Conservation (phyloP, 148 eudicot genomes). For the Rhododendron williamsianum region DNA sequence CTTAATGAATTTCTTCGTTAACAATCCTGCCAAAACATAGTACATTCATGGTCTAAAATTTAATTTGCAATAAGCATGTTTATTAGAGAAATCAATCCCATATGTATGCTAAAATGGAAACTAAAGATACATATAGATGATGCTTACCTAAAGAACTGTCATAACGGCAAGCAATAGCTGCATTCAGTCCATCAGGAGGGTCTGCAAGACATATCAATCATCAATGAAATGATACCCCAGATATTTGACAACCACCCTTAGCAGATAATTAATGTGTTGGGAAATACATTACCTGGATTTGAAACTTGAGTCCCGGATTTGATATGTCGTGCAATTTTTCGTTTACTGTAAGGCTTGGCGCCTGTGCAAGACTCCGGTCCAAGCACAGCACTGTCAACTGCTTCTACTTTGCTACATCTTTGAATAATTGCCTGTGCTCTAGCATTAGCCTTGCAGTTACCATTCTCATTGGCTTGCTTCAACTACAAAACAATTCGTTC, state of each 20-base stretch:
- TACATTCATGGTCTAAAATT: slow-evolving; percentile 12
- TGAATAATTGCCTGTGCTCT: neutral
- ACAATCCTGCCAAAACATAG: slow-evolving; percentile 30
- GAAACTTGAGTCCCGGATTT: slow-evolving; percentile 19
- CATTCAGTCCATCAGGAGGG: slow-evolving; percentile 17
- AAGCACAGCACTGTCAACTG: slow-evolving; percentile 1
- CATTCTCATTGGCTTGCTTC: slow-evolving; percentile 9
- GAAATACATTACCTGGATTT: slow-evolving; percentile 18
- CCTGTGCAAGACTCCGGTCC: neutral
- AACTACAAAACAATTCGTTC: slow-evolving; percentile 4
- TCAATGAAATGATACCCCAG: neutral
- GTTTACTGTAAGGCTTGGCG: neutral
- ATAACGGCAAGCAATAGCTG: slow-evolving; percentile 24
- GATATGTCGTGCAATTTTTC: slow-evolving; percentile 6
- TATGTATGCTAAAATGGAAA: neutral
- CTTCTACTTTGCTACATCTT: slow-evolving; percentile 4
- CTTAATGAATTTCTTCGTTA: slow-evolving; percentile 40
- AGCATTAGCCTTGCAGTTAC: neutral
- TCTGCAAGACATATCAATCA: slow-evolving; percentile 22
- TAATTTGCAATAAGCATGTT: neutral
- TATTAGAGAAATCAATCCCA: neutral
- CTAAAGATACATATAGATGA: slow-evolving; percentile 2
- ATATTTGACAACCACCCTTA: neutral
- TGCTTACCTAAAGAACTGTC: slow-evolving; percentile 48
- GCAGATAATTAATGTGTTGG: neutral